Evolutionary conservation across 2,329 filamentous ascomycete species (phyloP), one percentile per base, ranked within the genome.

Genomic region (Xylogone sp.): DNA sequence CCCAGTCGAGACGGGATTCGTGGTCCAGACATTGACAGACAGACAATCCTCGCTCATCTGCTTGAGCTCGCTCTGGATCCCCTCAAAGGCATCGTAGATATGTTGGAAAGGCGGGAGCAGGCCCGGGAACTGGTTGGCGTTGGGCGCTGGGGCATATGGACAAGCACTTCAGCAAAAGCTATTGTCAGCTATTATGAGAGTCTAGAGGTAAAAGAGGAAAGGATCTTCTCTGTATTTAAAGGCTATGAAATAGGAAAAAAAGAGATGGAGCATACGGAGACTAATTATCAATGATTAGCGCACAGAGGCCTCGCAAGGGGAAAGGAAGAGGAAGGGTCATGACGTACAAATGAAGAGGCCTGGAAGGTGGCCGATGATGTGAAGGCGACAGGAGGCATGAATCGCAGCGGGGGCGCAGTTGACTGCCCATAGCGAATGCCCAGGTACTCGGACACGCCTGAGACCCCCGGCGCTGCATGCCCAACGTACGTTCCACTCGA

Each of bases 41-140:
- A 81, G 68, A 44, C 76, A 78, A 59, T 78, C 68, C 66, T 81
- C 78, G 47, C 70, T 62, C 46, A 34, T 48, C 34, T 39, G 34
- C 34, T 39, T 39, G n/a, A 39, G 34, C 34, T 16, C 34, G n/a
- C 34, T 39, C 34, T 39, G 34, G 34, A 16, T 39, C 5, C 34
- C 34, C 34, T 39, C 34, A 39, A 39, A 39, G 5, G 34, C n/a
- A 39, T 39, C 34, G n/a, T 39, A 39, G 10, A 39, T 39, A 16
- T 39, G 34, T 39, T 39, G 34, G n/a, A 16, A 39, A 4, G 34
- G 34, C 13, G 34, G 34, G 5, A 39, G 34, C 12, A 39, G 34
- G n/a, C n/a, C 34, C 13, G 34, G 34, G 34, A 39, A 39, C 12
- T 16, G 8, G 6, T 7, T 39, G 34, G n/a, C 34, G n/a, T 39